phyloP scores from a whole-genome alignment of 225 moss, liverwort and hornwort species.

The Takakia lepidozioides region DNA sequence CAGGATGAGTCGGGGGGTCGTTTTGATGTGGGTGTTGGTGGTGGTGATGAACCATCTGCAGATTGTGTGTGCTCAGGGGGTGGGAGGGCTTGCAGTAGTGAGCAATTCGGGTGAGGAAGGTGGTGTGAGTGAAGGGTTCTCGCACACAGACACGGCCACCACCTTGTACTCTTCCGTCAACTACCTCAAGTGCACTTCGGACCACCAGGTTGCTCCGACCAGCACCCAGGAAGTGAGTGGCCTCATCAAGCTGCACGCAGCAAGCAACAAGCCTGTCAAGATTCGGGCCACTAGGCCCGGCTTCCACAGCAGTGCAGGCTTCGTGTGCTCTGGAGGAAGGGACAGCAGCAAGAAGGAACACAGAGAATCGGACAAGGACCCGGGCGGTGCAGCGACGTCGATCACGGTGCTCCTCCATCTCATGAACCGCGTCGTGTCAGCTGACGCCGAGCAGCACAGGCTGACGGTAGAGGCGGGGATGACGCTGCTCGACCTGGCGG shows the following conservation, averaged over 20 bases:
- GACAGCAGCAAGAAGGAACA: conserved; percentile 7
- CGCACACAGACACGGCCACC: conserved; percentile 2
- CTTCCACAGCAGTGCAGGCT: conserved; percentile 16
- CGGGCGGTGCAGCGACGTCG: not conserved
- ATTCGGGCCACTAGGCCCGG: conserved; percentile 29
- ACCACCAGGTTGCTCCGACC: conserved; percentile 9
- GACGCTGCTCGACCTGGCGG: conserved; percentile 38
- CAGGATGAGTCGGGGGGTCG: no score
- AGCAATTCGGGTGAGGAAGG: not conserved
- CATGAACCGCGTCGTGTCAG: conserved; percentile 36
- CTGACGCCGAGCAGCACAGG: conserved; percentile 9
- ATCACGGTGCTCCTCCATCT: conserved; percentile 36
- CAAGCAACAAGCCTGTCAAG: conserved; percentile 22
- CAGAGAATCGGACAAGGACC: not conserved
- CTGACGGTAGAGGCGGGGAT: conserved; percentile 52
- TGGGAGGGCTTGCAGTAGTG: not conserved
- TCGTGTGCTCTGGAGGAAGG: conserved; percentile 30
- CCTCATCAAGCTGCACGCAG: conserved; percentile 11
- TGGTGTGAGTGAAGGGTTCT: conserved; percentile 4
- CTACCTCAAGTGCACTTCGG: conserved; percentile 20
- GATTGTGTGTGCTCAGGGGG: not conserved
- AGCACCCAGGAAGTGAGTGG: conserved; percentile 15
- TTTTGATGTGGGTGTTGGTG: no score
- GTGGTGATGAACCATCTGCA: no score
- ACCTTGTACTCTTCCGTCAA: conserved; percentile 10